A percentile compares a stretch with the other conserved stretches of the same genome.
Evolutionary conservation across 2,329 filamentous ascomycete species (phyloP).

Genomic region (Botryosphaeria dothidea): DNA sequence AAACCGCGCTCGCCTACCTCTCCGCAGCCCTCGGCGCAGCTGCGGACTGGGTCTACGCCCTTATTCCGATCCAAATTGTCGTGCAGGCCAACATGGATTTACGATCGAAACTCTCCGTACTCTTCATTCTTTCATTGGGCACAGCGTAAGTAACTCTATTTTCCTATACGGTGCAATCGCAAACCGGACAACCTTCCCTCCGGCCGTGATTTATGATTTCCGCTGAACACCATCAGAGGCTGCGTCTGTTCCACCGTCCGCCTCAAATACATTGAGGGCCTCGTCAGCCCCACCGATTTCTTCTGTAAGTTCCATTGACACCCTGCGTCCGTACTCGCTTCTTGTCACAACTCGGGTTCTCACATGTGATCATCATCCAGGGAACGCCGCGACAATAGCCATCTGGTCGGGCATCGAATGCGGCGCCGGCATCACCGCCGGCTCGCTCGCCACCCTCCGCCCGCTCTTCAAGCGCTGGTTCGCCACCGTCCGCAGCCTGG

Average conservation of each 20-base stretch:
- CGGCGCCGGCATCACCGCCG: conserved; percentile 46
- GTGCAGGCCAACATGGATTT: conserved; percentile 58
- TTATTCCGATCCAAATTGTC: conserved; percentile 50
- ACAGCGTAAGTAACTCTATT: conserved; percentile 27
- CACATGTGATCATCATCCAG: conserved; percentile 22
- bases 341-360: neutral
- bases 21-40: conserved; percentile 33
- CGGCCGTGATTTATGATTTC: neutral
- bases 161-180: neutral
- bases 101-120: conserved; percentile 55
- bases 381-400: conserved; percentile 47
- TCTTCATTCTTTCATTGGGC: conserved; percentile 54
- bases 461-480: conserved; percentile 42
- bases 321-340: conserved; percentile 15
- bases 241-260: conserved; percentile 57
- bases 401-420: conserved; percentile 42
- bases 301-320: conserved; percentile 34
- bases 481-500: neutral
- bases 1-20: conserved; percentile 55
- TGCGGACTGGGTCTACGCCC: conserved; percentile 34
- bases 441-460: conserved; percentile 53
- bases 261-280: conserved; percentile 47
- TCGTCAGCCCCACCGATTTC: conserved; percentile 46
- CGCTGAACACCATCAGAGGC: conserved; percentile 39
- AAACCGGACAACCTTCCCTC: neutral